These are phyloP conservation scores for Arthonia radiata DNA, from an alignment of 495 filamentous ascomycete genomes.

Conservation along the genomic window DNA sequence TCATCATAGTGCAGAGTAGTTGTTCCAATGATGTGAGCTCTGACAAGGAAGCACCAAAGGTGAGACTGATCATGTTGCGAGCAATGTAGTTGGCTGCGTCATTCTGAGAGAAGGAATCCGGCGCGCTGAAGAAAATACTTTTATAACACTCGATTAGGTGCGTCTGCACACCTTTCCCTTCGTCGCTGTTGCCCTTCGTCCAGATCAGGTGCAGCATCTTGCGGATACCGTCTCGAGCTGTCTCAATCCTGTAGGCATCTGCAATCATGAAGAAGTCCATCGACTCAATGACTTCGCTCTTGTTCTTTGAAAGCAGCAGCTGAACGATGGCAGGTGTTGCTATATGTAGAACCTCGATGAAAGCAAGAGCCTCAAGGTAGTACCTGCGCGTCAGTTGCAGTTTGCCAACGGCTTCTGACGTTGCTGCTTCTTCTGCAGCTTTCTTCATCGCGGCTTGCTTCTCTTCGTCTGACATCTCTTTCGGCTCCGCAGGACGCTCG, in stretches of 20 bases:
- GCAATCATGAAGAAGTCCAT: slow-evolving; percentile 96
- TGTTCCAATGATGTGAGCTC: slow-evolving; percentile 91
- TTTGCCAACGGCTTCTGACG: slow-evolving; percentile 58
- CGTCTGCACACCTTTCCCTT: slow-evolving; percentile 92
- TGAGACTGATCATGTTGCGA: slow-evolving; percentile 95
- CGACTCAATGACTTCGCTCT: slow-evolving; percentile 91
- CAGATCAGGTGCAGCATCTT: slow-evolving; percentile 92
- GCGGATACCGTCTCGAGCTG: slow-evolving; percentile 66
- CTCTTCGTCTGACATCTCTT: slow-evolving; percentile 32
- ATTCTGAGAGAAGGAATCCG: slow-evolving; percentile 61
- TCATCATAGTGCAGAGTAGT: slow-evolving; percentile 92
- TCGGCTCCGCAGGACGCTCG: slow-evolving; percentile 34
- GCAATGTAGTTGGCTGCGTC: slow-evolving; percentile 91
- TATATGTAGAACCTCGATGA: slow-evolving; percentile 79
- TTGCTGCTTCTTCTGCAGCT: slow-evolving; percentile 45
- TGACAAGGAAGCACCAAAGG: slow-evolving; percentile 78
- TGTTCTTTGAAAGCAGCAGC: slow-evolving; percentile 77
- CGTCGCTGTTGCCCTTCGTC: slow-evolving; percentile 98
- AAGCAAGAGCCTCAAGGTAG: slow-evolving; percentile 73
- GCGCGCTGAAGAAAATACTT: slow-evolving; percentile 83
- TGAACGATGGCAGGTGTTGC: slow-evolving; percentile 58
- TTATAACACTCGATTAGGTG: slow-evolving; percentile 96
- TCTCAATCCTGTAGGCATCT: slow-evolving; percentile 85
- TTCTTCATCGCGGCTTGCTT: slow-evolving; percentile 30
- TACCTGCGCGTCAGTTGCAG: slow-evolving; percentile 73